Evolutionary conservation across 306 rosid species (phyloP).

Genomic region (Fagus crenata): DNA sequence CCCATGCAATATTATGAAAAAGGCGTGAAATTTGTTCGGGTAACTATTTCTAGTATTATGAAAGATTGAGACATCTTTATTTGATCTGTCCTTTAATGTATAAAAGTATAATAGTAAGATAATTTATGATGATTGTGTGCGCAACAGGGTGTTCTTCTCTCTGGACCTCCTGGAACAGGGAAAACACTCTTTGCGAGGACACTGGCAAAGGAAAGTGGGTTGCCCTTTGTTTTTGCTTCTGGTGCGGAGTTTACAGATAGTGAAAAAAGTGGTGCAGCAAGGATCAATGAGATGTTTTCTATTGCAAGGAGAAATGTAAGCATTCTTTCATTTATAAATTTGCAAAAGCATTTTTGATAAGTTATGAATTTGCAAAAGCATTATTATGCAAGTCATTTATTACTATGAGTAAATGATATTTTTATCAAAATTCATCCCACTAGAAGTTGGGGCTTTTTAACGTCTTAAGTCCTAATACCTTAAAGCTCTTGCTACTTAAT

Average conservation of each 20-base stretch:
- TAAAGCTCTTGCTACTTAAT: neutral
- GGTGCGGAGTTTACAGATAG: slow-evolving; percentile 99
- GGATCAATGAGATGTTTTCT: slow-evolving; percentile 87
- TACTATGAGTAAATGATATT: slow-evolving; percentile 16
- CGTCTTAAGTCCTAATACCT: neutral
- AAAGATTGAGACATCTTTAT: slow-evolving; percentile 14
- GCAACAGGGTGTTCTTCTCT: slow-evolving; percentile 92
- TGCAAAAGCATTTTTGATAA: slow-evolving; percentile 22
- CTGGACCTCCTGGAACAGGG: slow-evolving; percentile 99
- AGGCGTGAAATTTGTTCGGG: slow-evolving; percentile 95
- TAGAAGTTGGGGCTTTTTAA: neutral
- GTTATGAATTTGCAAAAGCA: neutral
- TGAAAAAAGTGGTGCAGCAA: slow-evolving; percentile 92
- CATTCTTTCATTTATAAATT: slow-evolving; percentile 3
- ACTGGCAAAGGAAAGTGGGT: slow-evolving; percentile 83
- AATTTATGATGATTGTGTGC: slow-evolving; percentile 32
- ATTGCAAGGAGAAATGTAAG: slow-evolving; percentile 91
- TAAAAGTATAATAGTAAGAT: slow-evolving; percentile 15
- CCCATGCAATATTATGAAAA: slow-evolving; percentile 95
- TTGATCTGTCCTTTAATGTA: slow-evolving; percentile 20
- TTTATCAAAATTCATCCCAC: neutral
- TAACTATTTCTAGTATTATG: slow-evolving; percentile 36
- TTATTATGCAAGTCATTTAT: neutral
- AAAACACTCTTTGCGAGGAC: slow-evolving; percentile 97
- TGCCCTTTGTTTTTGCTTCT: slow-evolving; percentile 96